These are phyloP conservation scores for Fusarium irregulare DNA, from an alignment of 2,329 filamentous ascomycete genomes.

Conservation along the genomic window DNA sequence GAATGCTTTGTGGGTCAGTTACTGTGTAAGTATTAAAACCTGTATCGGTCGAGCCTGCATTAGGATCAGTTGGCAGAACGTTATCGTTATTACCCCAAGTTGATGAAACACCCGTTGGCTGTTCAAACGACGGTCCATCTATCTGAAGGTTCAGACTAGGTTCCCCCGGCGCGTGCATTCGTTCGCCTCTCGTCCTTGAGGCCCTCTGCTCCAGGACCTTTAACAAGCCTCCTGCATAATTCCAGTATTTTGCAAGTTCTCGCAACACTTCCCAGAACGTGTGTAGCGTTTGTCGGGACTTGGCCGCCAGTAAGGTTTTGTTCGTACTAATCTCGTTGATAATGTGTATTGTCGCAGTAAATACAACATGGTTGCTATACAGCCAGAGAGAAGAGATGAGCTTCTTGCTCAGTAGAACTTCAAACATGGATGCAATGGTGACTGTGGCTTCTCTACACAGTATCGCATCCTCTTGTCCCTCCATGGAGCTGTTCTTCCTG, in stretches of 20 bases:
- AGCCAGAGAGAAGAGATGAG: conserved; percentile 3
- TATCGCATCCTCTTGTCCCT: neutral
- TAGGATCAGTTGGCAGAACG: rapidly evolving
- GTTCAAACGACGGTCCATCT: neutral
- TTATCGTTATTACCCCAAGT: rapidly evolving
- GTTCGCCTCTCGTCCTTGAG: neutral
- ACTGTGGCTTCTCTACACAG: conserved; percentile 16
- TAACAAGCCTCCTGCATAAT: neutral
- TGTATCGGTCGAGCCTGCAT: neutral
- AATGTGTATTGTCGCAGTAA: conserved; percentile 17
- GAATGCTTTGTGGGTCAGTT: rapidly evolving
- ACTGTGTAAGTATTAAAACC: neutral
- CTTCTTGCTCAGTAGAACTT: neutral
- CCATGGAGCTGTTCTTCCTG: rapidly evolving
- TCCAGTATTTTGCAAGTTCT: conserved; percentile 14
- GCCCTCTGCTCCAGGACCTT: conserved; percentile 10
- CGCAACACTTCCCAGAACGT: neutral
- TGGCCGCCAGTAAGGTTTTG: neutral
- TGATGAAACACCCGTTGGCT: neutral
- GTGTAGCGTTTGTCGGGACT: conserved; percentile 1
- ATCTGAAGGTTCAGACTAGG: neutral
- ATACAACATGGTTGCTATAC: conserved; percentile 15
- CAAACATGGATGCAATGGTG: conserved; percentile 6
- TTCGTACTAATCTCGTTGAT: conserved; percentile 1
- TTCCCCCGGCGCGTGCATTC: neutral